phyloP scores from a whole-genome alignment of 495 filamentous ascomycete genomes.

The Pyronema domesticum region DNA sequence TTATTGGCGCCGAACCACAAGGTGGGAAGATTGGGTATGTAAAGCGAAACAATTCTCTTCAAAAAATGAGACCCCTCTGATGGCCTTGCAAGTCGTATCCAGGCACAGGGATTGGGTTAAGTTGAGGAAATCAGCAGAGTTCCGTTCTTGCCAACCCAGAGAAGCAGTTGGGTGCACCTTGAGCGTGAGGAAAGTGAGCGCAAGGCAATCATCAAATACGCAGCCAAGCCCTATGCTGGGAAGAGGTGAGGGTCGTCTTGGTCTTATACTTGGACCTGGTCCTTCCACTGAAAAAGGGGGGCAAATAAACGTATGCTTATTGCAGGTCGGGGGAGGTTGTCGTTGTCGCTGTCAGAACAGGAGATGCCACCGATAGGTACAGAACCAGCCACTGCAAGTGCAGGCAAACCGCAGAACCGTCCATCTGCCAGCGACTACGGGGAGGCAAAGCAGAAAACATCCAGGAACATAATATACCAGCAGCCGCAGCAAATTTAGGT shows the following conservation, averaged over 20 bases:
- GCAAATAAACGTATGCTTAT: neutral
- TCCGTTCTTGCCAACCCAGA: too few relatives aligned
- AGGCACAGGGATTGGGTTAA: neutral
- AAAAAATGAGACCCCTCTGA: neutral
- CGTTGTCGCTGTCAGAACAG: too few relatives aligned
- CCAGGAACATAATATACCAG: neutral
- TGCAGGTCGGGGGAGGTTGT: too few relatives aligned
- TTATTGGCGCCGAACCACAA: neutral
- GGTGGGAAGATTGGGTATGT: neutral
- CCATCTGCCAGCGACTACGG: neutral
- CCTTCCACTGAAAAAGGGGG: neutral
- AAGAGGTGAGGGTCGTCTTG: too few relatives aligned
- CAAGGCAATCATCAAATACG: neutral
- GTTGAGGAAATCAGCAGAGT: neutral
- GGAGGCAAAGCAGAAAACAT: neutral
- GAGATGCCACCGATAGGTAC: too few relatives aligned
- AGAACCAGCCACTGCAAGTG: too few relatives aligned
- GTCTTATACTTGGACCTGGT: too few relatives aligned
- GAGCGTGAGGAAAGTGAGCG: neutral
- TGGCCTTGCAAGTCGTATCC: neutral
- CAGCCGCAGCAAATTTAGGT: neutral
- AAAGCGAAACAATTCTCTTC: slow-evolving; percentile 1
- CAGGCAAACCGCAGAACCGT: neutral
- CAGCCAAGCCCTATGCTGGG: neutral
- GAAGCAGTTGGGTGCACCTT: too few relatives aligned